Base-by-base conservation (phyloP, 2,329 filamentous ascomycete genomes). In the Aspergillus carbonarius region DNA sequence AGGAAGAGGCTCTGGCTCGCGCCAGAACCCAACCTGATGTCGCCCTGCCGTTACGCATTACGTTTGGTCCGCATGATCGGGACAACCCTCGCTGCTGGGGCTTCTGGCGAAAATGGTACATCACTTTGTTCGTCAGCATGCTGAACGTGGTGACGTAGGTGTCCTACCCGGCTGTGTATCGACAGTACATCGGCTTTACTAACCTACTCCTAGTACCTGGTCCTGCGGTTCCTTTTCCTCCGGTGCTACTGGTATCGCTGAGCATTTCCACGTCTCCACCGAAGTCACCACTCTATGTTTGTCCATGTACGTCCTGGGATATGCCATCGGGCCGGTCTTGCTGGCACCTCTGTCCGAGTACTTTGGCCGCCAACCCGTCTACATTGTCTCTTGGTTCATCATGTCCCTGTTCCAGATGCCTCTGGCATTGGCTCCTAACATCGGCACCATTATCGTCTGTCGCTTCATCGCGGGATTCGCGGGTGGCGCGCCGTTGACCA, bases 11-110 rank as follows among this genome's bases (percentile, higher is more conserved):
- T 1, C 52, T 71, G 10, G 58, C 60, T 1, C 68, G 63, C 17
- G 69, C 68, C 3, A 59, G 68, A 18, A 58, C 51, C 40, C 61
- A 39, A n/a, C 69, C 69, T 4, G 57, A 65, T 18, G 63, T 67
- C 5, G 67, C 68, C 0, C 48, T 69, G 4, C 67, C 68, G 2
- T 63, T 71, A 32, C 50, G 60, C 18, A 58, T 70, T 15, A 63
- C 60, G 1, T 71, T 67, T 32, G 58, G 52, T 6, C 34, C 47
- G 5, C 44, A 61, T 7, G 69, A 71, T 35, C 54, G 34, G 7
- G 75, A 77, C 32, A 78, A 78, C 55, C 77, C 77, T 9, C 70
- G 75, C 35, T 72, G 77, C 46, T 79, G 75, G 74, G 68, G 72
- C 2, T 70, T 67, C 42, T 69, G 60, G 61, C 70, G 69, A 27